Conservation (phyloP, 352 stramenopile genomes). For the Phytophthora tubulina region DNA sequence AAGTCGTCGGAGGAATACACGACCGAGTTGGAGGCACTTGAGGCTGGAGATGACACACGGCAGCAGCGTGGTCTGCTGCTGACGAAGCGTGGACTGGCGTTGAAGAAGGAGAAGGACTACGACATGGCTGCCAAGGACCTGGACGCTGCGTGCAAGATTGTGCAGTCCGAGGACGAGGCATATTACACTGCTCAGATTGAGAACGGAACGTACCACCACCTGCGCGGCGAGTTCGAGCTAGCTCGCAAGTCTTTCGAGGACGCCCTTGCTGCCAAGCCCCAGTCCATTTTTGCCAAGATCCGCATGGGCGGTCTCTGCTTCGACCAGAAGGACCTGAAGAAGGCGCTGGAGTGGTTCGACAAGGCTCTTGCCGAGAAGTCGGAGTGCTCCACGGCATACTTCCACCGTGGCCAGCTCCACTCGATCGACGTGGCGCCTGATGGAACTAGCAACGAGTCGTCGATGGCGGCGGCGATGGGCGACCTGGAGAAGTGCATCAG, state of each 20-base stretch:
- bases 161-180: constrained; percentile 58
- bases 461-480: constrained; percentile 62
- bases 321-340: constrained; percentile 81
- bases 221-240: constrained; percentile 77
- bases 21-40: constrained; percentile 54
- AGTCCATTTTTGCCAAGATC: constrained; percentile 86
- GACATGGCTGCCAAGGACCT: constrained; percentile 71
- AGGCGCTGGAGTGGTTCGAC: constrained; percentile 83
- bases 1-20: constrained; percentile 72
- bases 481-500: constrained; percentile 82
- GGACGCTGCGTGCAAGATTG: constrained; percentile 57
- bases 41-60: constrained; percentile 36
- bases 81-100: constrained; percentile 67
- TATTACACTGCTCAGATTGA: constrained; percentile 85
- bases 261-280: constrained; percentile 68
- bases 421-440: constrained; percentile 76
- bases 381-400: constrained; percentile 78
- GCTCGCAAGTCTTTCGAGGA: constrained; percentile 74
- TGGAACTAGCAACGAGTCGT: constrained; percentile 59
- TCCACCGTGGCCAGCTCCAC: constrained; percentile 85
- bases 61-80: constrained; percentile 61
- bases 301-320: constrained; percentile 86
- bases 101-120: constrained; percentile 78
- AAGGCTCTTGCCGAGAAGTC: constrained; percentile 72
- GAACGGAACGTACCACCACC: constrained; percentile 79